Conservation (phyloP, 495 filamentous ascomycete species). For the Lophiostoma macrostomum region DNA sequence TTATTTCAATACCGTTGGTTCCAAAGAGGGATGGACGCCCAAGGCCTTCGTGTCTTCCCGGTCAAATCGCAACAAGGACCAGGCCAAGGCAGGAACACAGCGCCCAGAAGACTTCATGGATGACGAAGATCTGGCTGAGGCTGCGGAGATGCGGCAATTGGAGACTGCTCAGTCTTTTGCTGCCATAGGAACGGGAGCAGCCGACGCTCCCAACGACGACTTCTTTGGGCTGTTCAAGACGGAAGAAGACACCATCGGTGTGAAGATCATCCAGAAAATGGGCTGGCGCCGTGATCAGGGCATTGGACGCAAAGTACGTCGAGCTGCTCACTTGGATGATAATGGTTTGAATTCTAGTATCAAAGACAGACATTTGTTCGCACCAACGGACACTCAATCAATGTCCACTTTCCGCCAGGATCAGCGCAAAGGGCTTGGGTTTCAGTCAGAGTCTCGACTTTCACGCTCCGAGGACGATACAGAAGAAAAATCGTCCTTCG, state of each 20-base stretch:
- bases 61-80: constrained; percentile 70
- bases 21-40: constrained; percentile 96
- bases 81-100: constrained; percentile 50
- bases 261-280: constrained; percentile 86
- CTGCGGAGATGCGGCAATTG: constrained; percentile 69
- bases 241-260: constrained; percentile 83
- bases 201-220: constrained; percentile 51
- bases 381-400: constrained; percentile 79
- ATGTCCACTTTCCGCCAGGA: constrained; percentile 45
- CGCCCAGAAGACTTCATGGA: constrained; percentile 96
- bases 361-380: constrained; percentile 64
- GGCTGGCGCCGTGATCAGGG: constrained; percentile 95
- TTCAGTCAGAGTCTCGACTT: constrained; percentile 58
- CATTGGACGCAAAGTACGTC: constrained; percentile 81
- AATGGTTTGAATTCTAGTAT: constrained; percentile 35
- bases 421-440: constrained; percentile 79
- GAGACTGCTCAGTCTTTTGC: constrained; percentile 71
- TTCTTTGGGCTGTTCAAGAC: constrained; percentile 74
- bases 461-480: constrained; percentile 25
- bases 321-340: constrained; percentile 69
- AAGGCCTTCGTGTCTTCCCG: constrained; percentile 89
- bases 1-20: constrained; percentile 97
- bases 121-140: constrained; percentile 89
- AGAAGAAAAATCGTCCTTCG: constrained; percentile 11
- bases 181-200: constrained; percentile 68